Evolutionary conservation across 257 asterid genomes (phyloP), one percentile per base, ranked within the genome.

Genomic region (Petunia axillaris): DNA sequence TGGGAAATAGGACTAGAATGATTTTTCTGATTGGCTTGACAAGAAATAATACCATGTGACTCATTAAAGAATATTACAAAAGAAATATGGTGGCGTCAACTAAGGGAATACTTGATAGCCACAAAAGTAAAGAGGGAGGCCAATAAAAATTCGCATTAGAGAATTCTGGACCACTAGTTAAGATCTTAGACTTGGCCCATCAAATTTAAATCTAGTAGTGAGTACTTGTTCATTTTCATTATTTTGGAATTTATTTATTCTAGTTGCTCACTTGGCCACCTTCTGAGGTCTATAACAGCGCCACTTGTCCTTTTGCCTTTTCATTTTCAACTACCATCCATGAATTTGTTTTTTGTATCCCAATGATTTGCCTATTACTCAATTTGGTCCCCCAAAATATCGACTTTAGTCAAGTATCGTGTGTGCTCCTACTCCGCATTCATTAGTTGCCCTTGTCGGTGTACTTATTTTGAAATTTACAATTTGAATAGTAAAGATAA

Each of bases 131-230:
- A 84, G 71, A 70, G 43, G 4, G 46, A 70, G 83, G 79, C 57
- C 10, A 52, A 25, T 54, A 54, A 40, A 62, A 50, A 64, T 78
- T 79, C 85, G 73, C 9, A 58, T 82, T 79, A 75, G 75, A 41
- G 55, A 35, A 83, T 81, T 90, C 85, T 84, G 62, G 55, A 38
- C 89, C 89, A 88, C 86, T 70, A 78, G 77, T 87, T 85, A 63
- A 81, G 80, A 80, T 83, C 87, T 81, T 70, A 36, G 76, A 78
- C 54, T 16, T 83, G 89, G 83, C 88, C 91, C 85, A 80, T 64
- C 70, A 15, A 37, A n/a, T 63, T 62, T 43, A 57, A 55, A n/a
- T 63, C 50, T 43, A 57, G 43, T 48, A 71, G 2, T 36, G 11
- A 11, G 13, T 73, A 50, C 62, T 46, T 9, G 43, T 44, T 0